Conservation (phyloP, 148 eudicot species). For the Rhododendron simsii region DNA sequence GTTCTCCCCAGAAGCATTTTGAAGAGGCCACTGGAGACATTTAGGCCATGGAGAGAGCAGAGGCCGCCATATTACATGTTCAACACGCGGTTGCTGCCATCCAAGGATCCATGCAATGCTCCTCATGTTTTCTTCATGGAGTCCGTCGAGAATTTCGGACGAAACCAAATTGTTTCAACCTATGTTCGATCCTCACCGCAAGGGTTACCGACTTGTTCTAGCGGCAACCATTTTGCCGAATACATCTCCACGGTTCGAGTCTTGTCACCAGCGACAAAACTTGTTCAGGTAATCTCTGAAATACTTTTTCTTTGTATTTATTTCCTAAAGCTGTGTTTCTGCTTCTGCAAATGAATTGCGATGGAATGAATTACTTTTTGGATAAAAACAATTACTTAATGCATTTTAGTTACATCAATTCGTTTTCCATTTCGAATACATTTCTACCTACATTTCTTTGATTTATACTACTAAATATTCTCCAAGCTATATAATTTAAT, state of each 20-base stretch:
- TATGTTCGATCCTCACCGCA: conserved; percentile 14
- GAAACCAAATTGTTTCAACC: conserved; percentile 4
- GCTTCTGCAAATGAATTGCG: background rate
- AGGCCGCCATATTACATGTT: conserved; percentile 4
- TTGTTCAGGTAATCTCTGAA: conserved; percentile 5
- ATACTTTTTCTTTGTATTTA: background rate
- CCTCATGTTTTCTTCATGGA: conserved; percentile 16
- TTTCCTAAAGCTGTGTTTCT: background rate
- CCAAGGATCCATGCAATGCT: conserved; percentile 14
- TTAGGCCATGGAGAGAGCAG: background rate
- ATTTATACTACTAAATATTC: no score
- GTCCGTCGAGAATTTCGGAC: background rate
- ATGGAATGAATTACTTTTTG: no score
- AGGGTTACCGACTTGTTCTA: conserved; percentile 10
- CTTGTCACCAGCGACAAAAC: conserved; percentile 14
- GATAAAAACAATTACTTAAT: no score
- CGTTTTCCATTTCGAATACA: no score
- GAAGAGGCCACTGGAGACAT: conserved; percentile 21
- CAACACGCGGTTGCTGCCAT: conserved; percentile 7
- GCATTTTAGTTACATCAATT: no score
- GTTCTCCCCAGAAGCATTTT: conserved; percentile 16
- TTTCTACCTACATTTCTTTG: no score
- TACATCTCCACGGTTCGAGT: conserved; percentile 13
- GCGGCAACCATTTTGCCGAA: background rate
- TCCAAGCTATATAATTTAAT: no score